A percentile compares a stretch with the other conserved stretches of the same genome.
Evolutionary conservation across 192 early-diverging fungal genomes (phyloP).

Genomic region (Coemansia sp.): DNA sequence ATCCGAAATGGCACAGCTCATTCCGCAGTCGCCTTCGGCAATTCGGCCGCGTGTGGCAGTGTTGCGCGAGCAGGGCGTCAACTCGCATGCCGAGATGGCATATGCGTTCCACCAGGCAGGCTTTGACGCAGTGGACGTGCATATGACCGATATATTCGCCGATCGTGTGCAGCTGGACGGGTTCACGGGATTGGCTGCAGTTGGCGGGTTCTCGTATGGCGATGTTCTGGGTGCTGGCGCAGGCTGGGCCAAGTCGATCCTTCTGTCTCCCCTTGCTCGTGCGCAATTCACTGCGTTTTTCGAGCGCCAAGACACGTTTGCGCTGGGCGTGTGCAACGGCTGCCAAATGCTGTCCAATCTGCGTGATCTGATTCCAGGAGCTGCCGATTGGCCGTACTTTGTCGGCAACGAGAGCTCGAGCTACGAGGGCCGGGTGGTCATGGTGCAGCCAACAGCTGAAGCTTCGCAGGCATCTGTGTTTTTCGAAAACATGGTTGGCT

Average conservation of each 20-base stretch:
- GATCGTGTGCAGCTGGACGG: constrained; percentile 61
- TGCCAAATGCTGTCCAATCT: constrained; percentile 96
- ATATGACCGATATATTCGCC: constrained; percentile 93
- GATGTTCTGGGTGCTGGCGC: constrained; percentile 98
- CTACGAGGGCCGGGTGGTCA: constrained; percentile 89
- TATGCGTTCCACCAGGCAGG: constrained; percentile 93
- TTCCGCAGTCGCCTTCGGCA: constrained; percentile 14
- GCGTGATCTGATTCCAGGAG: constrained; percentile 78
- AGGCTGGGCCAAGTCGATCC: constrained; percentile 94
- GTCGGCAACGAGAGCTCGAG: constrained; percentile 89
- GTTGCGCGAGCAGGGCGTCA: constrained; percentile 97
- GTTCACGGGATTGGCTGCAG: constrained; percentile 88
- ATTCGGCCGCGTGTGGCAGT: constrained; percentile 85
- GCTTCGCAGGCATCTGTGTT: constrained; percentile 63
- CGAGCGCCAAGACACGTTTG: constrained; percentile 84
- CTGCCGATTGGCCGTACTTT: constrained; percentile 89
- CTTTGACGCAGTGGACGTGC: constrained; percentile 92
- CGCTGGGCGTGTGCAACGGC: constrained; percentile 97
- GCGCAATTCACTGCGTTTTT: constrained; percentile 82
- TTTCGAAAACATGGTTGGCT: constrained; percentile 88
- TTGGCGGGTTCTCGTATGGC: constrained; percentile 98
- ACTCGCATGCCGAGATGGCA: constrained; percentile 93
- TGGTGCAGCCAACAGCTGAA: constrained; percentile 56
- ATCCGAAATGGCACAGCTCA: constrained; percentile 21
- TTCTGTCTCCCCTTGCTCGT: constrained; percentile 70